Conservation (phyloP, 164 flowering plant species). For the Chimonanthus salicifolius region DNA sequence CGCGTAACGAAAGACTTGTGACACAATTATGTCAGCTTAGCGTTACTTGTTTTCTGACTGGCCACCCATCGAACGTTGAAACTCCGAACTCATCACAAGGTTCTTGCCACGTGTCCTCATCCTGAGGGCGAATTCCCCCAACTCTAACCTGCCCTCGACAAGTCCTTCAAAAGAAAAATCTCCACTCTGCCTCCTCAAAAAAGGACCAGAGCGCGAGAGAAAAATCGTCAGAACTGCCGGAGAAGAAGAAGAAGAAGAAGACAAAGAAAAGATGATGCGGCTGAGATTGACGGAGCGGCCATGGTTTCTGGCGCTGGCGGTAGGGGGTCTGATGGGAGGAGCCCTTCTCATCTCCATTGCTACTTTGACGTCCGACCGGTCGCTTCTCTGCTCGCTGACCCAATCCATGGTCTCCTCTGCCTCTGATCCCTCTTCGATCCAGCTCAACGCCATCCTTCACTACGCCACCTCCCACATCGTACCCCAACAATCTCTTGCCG, state of each 20-base stretch:
- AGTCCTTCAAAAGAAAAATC: too few species aligned
- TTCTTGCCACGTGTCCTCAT: too few species aligned
- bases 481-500: constrained; percentile 27
- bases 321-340: constrained; percentile 18
- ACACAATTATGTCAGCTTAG: too few species aligned
- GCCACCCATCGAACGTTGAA: too few species aligned
- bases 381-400: constrained; percentile 12
- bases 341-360: constrained; percentile 17
- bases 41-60: too few species aligned
- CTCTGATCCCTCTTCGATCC: constrained; percentile 3
- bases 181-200: too few species aligned
- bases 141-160: too few species aligned
- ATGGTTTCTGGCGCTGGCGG: constrained; percentile 18
- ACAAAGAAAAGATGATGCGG: background rate
- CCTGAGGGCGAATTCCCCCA: too few species aligned
- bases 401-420: background rate
- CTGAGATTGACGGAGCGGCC: constrained; percentile 6
- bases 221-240: background rate
- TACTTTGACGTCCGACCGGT: constrained; percentile 5
- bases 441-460: constrained; percentile 28
- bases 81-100: too few species aligned
- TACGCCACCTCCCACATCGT: constrained; percentile 30
- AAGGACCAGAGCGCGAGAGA: too few species aligned
- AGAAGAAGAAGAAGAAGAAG: background rate
- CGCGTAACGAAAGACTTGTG: too few species aligned